Conservation (phyloP, 2,329 filamentous ascomycete species). For the Colletotrichum navitas region DNA sequence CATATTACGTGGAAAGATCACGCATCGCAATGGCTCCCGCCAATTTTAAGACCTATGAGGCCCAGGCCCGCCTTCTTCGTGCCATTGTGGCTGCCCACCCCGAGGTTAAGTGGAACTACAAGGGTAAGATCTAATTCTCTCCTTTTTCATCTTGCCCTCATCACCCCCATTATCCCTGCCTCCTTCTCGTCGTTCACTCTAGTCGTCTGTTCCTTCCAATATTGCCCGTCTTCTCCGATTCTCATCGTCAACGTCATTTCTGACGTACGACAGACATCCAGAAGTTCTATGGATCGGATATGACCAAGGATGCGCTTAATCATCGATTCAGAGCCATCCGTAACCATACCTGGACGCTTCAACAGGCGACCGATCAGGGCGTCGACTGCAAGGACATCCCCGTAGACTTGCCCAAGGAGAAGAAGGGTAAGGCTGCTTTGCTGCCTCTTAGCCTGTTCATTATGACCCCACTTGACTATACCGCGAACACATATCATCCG, state of each 20-base stretch:
- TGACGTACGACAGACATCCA: slow-evolving; percentile 57
- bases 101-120: slow-evolving; percentile 68
- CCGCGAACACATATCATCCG: too few relatives aligned
- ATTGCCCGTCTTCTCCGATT: neutral
- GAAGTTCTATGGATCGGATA: slow-evolving; percentile 62
- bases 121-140: slow-evolving; percentile 60
- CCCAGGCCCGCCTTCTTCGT: slow-evolving; percentile 70
- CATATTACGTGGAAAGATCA: neutral
- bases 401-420: slow-evolving; percentile 53
- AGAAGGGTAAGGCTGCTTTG: slow-evolving; percentile 54
- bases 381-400: slow-evolving; percentile 59
- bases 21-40: slow-evolving; percentile 60
- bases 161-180: neutral
- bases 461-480: neutral
- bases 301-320: slow-evolving; percentile 60
- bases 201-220: neutral
- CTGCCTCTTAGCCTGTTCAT: slow-evolving; percentile 5
- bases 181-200: neutral
- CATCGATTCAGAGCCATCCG: slow-evolving; percentile 65
- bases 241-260: slow-evolving; percentile 23
- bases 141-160: neutral
- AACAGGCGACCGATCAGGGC: slow-evolving; percentile 53
- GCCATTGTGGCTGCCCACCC: slow-evolving; percentile 71
- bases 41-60: slow-evolving; percentile 72
- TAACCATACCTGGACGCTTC: slow-evolving; percentile 54